Percentiles rank a stretch among this genome's conserved stretches.
Evolutionary conservation across 2,329 filamentous ascomycete genomes (phyloP).

Genomic region (Penicillium concentricum): DNA sequence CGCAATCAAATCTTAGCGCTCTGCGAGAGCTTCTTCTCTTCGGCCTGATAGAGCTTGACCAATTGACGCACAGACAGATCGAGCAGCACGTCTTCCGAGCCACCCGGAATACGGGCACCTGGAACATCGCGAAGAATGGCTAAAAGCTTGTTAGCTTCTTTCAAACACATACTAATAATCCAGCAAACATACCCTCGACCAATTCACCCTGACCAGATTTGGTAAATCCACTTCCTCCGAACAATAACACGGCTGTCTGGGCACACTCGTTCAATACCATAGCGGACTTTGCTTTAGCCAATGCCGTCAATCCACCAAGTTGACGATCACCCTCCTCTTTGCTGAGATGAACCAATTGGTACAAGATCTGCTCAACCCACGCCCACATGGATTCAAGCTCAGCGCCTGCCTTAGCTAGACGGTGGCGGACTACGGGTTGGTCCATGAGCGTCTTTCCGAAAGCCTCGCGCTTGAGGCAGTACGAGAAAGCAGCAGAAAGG

Average conservation of each 20-base stretch:
- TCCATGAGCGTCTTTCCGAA: conserved; percentile 70
- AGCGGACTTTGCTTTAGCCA: conserved; percentile 70
- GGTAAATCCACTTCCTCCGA: conserved; percentile 73
- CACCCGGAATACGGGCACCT: conserved; percentile 63
- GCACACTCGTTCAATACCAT: conserved; percentile 72
- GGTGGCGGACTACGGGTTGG: conserved; percentile 70
- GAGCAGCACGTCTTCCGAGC: conserved; percentile 70
- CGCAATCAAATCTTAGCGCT: conserved; percentile 28
- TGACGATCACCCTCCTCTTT: conserved; percentile 50
- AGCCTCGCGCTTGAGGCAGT: conserved; percentile 64
- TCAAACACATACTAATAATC: neutral
- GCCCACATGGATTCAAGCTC: conserved; percentile 68
- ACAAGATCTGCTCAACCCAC: conserved; percentile 71
- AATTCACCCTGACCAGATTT: conserved; percentile 68
- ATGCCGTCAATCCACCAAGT: conserved; percentile 68
- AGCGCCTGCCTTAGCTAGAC: conserved; percentile 68
- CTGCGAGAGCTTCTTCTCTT: conserved; percentile 32
- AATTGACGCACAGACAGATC: conserved; percentile 69
- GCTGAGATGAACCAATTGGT: conserved; percentile 62
- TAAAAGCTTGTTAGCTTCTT: conserved; percentile 35
- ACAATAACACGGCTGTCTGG: conserved; percentile 66
- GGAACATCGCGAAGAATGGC: conserved; percentile 65
- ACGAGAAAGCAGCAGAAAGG: conserved; percentile 59
- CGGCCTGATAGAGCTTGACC: conserved; percentile 61
- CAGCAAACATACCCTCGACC: conserved; percentile 58